A percentile compares a stretch with the other conserved stretches of the same genome.
Evolutionary conservation across 805 yeast species (phyloP).

Genomic region (Blastobotrys terrestris): DNA sequence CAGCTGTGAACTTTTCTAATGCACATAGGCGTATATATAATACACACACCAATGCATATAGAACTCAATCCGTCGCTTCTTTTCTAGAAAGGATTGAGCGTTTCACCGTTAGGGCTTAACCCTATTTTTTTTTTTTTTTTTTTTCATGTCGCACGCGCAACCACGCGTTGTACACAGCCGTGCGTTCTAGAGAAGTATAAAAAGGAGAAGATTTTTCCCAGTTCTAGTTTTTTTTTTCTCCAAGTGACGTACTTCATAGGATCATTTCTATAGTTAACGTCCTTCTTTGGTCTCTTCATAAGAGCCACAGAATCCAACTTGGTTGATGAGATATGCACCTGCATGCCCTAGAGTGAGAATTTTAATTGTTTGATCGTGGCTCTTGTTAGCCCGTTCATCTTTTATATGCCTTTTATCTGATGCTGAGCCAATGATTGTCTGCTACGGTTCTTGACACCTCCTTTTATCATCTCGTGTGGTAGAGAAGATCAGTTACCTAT

Average conservation of each 20-base stretch:
- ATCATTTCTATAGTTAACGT: slow-evolving; percentile 99
- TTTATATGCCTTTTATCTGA: neutral
- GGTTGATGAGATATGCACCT: slow-evolving; percentile 95
- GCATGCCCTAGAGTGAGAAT: slow-evolving; percentile 88
- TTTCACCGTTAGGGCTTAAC: neutral
- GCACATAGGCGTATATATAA: no score
- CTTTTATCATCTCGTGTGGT: neutral
- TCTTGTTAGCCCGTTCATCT: neutral
- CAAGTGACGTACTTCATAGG: slow-evolving; percentile 99
- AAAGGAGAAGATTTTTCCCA: slow-evolving; percentile 3
- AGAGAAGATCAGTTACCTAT: neutral
- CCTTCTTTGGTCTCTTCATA: slow-evolving; percentile 97
- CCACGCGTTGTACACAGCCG: no score
- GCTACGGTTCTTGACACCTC: neutral
- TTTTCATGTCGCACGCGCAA: no score
- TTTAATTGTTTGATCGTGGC: slow-evolving; percentile 33
- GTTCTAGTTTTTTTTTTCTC: slow-evolving; percentile 40
- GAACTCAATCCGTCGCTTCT: neutral
- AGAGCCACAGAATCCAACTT: slow-evolving; percentile 99
- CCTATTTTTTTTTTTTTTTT: no score
- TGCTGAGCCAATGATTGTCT: neutral
- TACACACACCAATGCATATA: neutral
- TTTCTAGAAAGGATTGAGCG: neutral
- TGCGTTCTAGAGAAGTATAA: neutral
- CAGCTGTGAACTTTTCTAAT: neutral